Evolutionary conservation across 1,284 basidiomycete genomes (phyloP).

Genomic region (Cryptococcus sp.): DNA sequence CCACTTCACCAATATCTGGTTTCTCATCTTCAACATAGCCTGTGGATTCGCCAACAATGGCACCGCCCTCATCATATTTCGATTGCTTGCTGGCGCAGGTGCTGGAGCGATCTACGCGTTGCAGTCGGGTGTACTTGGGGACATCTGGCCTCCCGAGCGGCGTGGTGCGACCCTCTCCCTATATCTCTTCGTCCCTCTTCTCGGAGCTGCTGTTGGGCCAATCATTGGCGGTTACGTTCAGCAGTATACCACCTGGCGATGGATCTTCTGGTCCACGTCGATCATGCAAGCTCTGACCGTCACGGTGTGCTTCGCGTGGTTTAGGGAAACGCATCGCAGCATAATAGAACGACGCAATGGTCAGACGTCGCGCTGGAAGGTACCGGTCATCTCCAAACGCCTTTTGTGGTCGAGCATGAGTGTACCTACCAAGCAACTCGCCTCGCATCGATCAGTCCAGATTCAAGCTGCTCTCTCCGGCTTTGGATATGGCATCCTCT

Average conservation of each 20-base stretch:
- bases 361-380: neutral
- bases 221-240: neutral
- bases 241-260: conserved; percentile 8
- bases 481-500: conserved; percentile 4
- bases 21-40: conserved; percentile 9
- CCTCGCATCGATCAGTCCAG: conserved; percentile 4
- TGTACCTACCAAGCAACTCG: conserved; percentile 1
- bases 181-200: conserved; percentile 4
- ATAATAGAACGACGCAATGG: neutral
- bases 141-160: conserved; percentile 7
- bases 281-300: conserved; percentile 2
- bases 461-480: conserved; percentile 5
- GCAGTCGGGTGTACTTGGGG: conserved; percentile 6
- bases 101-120: conserved; percentile 3
- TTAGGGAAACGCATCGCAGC: conserved; percentile 3
- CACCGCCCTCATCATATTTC: conserved; percentile 3
- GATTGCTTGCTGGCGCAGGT: conserved; percentile 3
- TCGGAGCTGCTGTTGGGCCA: conserved; percentile 7
- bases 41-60: conserved; percentile 9
- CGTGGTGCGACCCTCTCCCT: conserved; percentile 2
- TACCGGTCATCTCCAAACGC: conserved; percentile 1
- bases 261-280: conserved; percentile 8
- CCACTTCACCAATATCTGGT: conserved; percentile 9
- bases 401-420: conserved; percentile 1
- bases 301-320: conserved; percentile 2